These are phyloP conservation scores for Scheffersomyces lignicola DNA, from an alignment of 1,139 yeast genomes.

Conservation along the genomic window DNA sequence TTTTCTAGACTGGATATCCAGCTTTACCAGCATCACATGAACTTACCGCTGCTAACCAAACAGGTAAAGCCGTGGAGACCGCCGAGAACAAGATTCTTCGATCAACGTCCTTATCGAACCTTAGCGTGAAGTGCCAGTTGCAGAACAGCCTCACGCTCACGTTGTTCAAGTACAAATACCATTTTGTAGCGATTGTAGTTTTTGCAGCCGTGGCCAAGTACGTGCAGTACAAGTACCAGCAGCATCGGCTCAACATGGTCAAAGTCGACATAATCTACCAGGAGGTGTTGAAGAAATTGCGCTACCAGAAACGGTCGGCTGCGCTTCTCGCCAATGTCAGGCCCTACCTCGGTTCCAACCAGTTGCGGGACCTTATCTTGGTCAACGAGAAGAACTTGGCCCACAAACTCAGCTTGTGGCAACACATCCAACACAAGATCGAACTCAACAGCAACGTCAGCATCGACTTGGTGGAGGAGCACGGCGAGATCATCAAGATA, in stretches of 20 bases:
- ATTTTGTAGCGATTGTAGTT: slow-evolving; percentile 21
- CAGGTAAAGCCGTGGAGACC: slow-evolving; percentile 24
- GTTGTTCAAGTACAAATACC: slow-evolving; percentile 40
- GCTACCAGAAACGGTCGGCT: slow-evolving; percentile 33
- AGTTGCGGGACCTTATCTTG: slow-evolving; percentile 71
- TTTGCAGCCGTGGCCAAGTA: slow-evolving; percentile 18
- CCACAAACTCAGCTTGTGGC: slow-evolving; percentile 61
- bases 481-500: slow-evolving; percentile 84
- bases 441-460: slow-evolving; percentile 69
- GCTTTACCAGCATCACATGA: slow-evolving; percentile 22
- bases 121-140: slow-evolving; percentile 60
- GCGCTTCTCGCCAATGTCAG: slow-evolving; percentile 25
- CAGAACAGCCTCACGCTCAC: slow-evolving; percentile 56
- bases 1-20: slow-evolving; percentile 32
- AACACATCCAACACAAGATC: slow-evolving; percentile 53
- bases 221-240: slow-evolving; percentile 34
- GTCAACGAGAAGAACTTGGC: slow-evolving; percentile 43
- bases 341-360: slow-evolving; percentile 68
- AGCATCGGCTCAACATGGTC: slow-evolving; percentile 28
- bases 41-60: slow-evolving; percentile 30
- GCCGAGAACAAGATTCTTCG: slow-evolving; percentile 56
- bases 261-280: slow-evolving; percentile 36
- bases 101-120: slow-evolving; percentile 69
- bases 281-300: slow-evolving; percentile 49
- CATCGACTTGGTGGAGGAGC: slow-evolving; percentile 62